phyloP scores from a whole-genome alignment of 1,139 yeast species.

The Nematodospora anomalae region DNA sequence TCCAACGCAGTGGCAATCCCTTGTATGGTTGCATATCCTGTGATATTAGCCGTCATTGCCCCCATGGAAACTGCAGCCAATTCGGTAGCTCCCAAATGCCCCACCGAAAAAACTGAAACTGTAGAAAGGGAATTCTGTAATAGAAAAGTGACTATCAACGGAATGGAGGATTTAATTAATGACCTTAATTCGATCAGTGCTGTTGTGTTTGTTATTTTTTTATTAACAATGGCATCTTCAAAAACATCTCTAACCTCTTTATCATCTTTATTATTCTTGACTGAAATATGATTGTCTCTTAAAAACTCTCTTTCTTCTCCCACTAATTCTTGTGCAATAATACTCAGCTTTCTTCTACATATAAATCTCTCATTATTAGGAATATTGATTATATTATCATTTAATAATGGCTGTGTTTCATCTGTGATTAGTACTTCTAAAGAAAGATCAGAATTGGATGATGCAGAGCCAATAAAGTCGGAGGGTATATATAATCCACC shows the following conservation, averaged over 20 bases:
- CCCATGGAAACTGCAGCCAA: slow-evolving; percentile 63
- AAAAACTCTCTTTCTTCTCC: slow-evolving; percentile 40
- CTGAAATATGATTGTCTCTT: slow-evolving; percentile 27
- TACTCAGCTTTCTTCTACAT: slow-evolving; percentile 24
- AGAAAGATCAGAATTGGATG: neutral
- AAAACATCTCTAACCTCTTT: slow-evolving; percentile 35
- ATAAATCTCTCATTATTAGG: slow-evolving; percentile 5
- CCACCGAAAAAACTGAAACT: slow-evolving; percentile 58
- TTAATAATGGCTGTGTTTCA: slow-evolving; percentile 19
- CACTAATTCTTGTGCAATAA: slow-evolving; percentile 29
- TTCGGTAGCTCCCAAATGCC: slow-evolving; percentile 58
- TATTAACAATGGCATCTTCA: slow-evolving; percentile 35
- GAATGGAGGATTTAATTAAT: slow-evolving; percentile 46
- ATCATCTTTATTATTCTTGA: slow-evolving; percentile 21
- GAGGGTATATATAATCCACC: slow-evolving; percentile 53
- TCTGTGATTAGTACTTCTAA: slow-evolving; percentile 4
- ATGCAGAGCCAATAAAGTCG: slow-evolving; percentile 36
- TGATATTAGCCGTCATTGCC: slow-evolving; percentile 61
- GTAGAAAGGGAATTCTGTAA: slow-evolving; percentile 57
- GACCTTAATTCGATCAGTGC: slow-evolving; percentile 38
- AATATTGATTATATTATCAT: slow-evolving; percentile 5
- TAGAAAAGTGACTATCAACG: slow-evolving; percentile 53
- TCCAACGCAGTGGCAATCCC: slow-evolving; percentile 61
- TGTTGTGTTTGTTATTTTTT: slow-evolving; percentile 29
- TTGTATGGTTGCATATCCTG: slow-evolving; percentile 58